These are phyloP conservation scores for Coemansia sp. DNA, from an alignment of 371 early-diverging fungal species.

Conservation along the genomic window DNA sequence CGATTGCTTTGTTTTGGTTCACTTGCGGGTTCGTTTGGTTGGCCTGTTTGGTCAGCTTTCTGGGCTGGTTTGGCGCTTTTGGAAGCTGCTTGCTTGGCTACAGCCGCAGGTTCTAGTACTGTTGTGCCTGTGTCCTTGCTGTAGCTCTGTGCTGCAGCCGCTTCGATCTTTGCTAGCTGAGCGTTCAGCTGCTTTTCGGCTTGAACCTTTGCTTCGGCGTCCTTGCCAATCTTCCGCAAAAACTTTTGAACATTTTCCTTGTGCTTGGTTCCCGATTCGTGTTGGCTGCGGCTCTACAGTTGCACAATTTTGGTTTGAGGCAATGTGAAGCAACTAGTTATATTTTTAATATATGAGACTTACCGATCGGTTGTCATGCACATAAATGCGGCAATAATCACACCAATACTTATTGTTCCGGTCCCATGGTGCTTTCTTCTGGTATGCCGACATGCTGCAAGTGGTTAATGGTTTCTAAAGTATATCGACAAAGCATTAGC, in stretches of 20 bases:
- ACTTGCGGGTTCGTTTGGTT: background rate
- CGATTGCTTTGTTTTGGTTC: background rate
- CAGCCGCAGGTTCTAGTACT: background rate
- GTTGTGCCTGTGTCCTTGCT: slow-evolving; percentile 13
- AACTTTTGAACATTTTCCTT: slow-evolving; percentile 56
- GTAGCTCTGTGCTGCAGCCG: slow-evolving; percentile 28
- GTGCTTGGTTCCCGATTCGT: slow-evolving; percentile 58
- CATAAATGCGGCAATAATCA: slow-evolving; percentile 56
- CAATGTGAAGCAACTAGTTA: background rate
- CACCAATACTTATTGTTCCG: slow-evolving; percentile 58
- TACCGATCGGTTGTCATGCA: slow-evolving; percentile 58
- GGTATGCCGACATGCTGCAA: slow-evolving; percentile 4
- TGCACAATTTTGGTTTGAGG: background rate
- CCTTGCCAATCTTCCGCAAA: slow-evolving; percentile 52
- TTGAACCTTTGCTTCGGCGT: slow-evolving; percentile 12
- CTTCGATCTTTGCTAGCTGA: slow-evolving; percentile 38
- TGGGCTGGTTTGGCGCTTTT: background rate
- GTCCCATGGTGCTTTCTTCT: slow-evolving; percentile 53
- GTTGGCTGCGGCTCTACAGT: slow-evolving; percentile 52
- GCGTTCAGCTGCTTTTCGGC: slow-evolving; percentile 18
- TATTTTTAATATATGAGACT: background rate
- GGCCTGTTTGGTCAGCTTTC: background rate
- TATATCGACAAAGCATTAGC: background rate
- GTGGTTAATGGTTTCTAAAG: background rate
- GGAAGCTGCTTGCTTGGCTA: background rate